These are phyloP conservation scores for Debaryomyces hansenii DNA, from an alignment of 805 yeast species.

Conservation along the genomic window DNA sequence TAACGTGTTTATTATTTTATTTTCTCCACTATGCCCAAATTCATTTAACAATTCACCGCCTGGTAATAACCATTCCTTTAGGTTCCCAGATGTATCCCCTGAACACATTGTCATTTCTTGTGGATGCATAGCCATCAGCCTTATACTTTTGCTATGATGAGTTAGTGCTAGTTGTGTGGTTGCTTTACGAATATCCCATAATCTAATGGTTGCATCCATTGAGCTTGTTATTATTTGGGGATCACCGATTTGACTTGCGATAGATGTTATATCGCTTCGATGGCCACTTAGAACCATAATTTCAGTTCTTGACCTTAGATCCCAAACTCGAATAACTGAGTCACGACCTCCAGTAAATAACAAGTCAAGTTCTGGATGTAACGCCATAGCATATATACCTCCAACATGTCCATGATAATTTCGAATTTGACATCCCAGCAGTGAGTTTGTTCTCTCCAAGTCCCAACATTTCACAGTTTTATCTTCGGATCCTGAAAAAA, in stretches of 20 bases:
- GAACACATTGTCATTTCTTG: slow-evolving; percentile 72
- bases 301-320: slow-evolving; percentile 74
- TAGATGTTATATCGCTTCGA: slow-evolving; percentile 67
- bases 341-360: slow-evolving; percentile 89
- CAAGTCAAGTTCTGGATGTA: slow-evolving; percentile 86
- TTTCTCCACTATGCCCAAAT: slow-evolving; percentile 47
- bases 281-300: slow-evolving; percentile 84
- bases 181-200: slow-evolving; percentile 91
- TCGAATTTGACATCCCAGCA: slow-evolving; percentile 53
- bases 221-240: slow-evolving; percentile 87
- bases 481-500: slow-evolving; percentile 92
- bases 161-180: slow-evolving; percentile 70
- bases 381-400: slow-evolving; percentile 78
- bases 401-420: slow-evolving; percentile 94
- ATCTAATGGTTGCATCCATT: slow-evolving; percentile 76
- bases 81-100: slow-evolving; percentile 70
- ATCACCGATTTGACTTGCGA: slow-evolving; percentile 65
- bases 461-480: slow-evolving; percentile 96
- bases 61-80: slow-evolving; percentile 83
- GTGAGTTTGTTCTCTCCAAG: slow-evolving; percentile 74
- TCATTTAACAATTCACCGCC: slow-evolving; percentile 64
- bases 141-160: slow-evolving; percentile 79
- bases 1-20: slow-evolving; percentile 64
- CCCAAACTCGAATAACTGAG: slow-evolving; percentile 88
- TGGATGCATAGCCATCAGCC: slow-evolving; percentile 72